These are phyloP conservation scores for Candida fluviatilis DNA, from an alignment of 805 yeast genomes.

Conservation along the genomic window DNA sequence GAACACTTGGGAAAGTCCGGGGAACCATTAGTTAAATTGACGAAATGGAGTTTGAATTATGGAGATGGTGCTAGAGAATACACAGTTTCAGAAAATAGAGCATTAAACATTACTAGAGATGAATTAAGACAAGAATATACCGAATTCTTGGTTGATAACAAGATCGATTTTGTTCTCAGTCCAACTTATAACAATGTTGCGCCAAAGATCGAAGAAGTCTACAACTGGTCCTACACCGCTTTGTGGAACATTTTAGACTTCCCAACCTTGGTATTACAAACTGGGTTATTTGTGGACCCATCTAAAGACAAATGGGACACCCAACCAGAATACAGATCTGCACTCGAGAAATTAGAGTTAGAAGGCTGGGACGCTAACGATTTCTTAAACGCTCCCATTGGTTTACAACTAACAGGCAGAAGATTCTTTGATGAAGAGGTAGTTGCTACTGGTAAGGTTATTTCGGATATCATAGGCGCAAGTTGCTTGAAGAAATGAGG, in stretches of 20 bases:
- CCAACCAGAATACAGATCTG: constrained; percentile 38
- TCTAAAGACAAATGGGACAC: constrained; percentile 45
- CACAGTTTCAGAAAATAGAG: constrained; percentile 50
- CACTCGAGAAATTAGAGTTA: constrained; percentile 46
- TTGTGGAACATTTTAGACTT: constrained; percentile 68
- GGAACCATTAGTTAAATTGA: constrained; percentile 65
- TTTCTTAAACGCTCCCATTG: constrained; percentile 52
- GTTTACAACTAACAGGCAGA: constrained; percentile 49
- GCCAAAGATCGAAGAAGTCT: constrained; percentile 56
- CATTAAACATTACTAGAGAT: constrained; percentile 54
- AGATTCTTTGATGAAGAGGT: constrained; percentile 57
- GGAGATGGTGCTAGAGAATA: constrained; percentile 53
- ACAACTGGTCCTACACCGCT: constrained; percentile 79
- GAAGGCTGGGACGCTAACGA: constrained; percentile 43
- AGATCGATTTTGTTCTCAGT: constrained; percentile 61
- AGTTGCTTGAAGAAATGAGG: background rate
- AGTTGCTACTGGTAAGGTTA: constrained; percentile 42
- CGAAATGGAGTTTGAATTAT: constrained; percentile 55
- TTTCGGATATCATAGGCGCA: background rate
- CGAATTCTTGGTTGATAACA: constrained; percentile 47
- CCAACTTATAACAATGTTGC: constrained; percentile 71
- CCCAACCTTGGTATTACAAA: constrained; percentile 63
- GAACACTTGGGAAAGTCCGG: constrained; percentile 54
- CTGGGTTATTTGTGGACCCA: constrained; percentile 59
- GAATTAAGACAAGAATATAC: constrained; percentile 53